Base-by-base conservation (phyloP, 352 stramenopile species). In the Phytophthora megakarya region DNA sequence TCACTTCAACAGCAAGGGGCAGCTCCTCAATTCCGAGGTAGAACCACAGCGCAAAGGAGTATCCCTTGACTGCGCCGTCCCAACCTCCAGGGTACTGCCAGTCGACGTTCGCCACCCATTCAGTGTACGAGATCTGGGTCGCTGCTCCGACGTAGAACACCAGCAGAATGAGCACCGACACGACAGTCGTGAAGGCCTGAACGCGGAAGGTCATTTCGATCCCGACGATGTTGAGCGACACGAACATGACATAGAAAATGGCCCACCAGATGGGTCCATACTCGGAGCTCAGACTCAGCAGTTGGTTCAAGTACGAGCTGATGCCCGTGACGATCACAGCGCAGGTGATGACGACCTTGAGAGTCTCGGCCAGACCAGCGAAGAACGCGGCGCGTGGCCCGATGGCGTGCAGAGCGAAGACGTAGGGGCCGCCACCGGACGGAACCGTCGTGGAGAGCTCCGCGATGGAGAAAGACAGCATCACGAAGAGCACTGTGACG, bases 1-100 rank as follows among this genome's bases (percentile, higher is more conserved):
- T 90, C 44, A 89, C 81, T 65, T 90, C 79, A 18, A 89, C 65
- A 0, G 81, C 79, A 6, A 90, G 67, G 6, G 81, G 81, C 1
- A 89, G 66, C 50, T 90, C 79, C 46, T 89, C 79, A 33, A 90
- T 90, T 7, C 79, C 81, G 11, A 90, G 42, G 57, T 84, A 90
- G 58, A 90, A 90, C 81, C 81, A 90, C 52, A 90, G 65, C 26
- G 79, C 61, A 44, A 90, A 90, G 10, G 81, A 89, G 37, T 86
- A 76, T 0, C 81, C 81, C 45, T 87, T 72, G 6, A 88, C 49
- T 16, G 78, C 70, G 12, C 79, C 80, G 15, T 84, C 71, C 60
- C 70, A 78, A 8, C 81, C 81, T 23, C 32, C 57, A 6, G 70
- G 75, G 48, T 73, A 90, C 47, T 89, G 44, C 79, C 68, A 84